Percentiles rank a stretch among this genome's conserved stretches.
These are phyloP conservation scores for Arachnopeziza araneosa DNA, from an alignment of 2,329 filamentous ascomycete species.

Conservation along the genomic window DNA sequence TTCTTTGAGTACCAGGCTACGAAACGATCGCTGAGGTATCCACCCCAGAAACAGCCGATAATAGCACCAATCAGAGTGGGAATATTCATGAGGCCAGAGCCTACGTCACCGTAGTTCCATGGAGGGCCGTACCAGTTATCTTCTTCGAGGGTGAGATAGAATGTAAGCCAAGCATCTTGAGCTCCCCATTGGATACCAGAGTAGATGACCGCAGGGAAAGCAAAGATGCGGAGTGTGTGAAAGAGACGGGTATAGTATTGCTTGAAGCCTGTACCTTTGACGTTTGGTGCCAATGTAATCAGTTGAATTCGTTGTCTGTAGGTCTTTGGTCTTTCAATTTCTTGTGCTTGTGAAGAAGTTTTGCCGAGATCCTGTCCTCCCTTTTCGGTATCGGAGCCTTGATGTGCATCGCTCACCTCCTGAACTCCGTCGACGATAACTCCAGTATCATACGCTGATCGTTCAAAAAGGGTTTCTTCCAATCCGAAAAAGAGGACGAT, in stretches of 20 bases:
- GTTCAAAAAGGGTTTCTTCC: conserved; percentile 46
- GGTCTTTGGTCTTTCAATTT: conserved; percentile 33
- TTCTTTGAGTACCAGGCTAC: conserved; percentile 39
- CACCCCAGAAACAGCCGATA: conserved; percentile 51
- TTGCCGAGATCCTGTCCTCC: conserved; percentile 2
- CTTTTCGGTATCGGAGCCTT: conserved; percentile 11
- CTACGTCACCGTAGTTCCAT: conserved; percentile 49
- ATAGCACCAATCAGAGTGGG: conserved; percentile 49
- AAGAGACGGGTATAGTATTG: conserved; percentile 49
- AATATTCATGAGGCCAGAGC: conserved; percentile 52
- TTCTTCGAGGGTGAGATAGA: conserved; percentile 53
- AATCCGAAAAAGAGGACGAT: conserved; percentile 45
- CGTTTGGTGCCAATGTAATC: conserved; percentile 50
- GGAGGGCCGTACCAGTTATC: conserved; percentile 48
- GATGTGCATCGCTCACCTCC: conserved; percentile 1
- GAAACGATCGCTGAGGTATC: conserved; percentile 51
- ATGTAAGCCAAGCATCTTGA: conserved; percentile 55
- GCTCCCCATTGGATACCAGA: conserved; percentile 54
- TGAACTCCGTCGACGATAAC: conserved; percentile 21
- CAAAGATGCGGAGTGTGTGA: conserved; percentile 51
- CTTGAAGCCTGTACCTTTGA: conserved; percentile 46
- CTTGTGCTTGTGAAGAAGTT: neutral
- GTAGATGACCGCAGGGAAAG: conserved; percentile 52
- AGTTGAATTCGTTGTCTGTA: conserved; percentile 51
- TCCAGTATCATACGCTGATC: conserved; percentile 33